Evolutionary conservation across 2,329 filamentous ascomycete genomes (phyloP), one percentile per base, ranked within the genome.

Genomic region (Penicillium sclerotigenum): DNA sequence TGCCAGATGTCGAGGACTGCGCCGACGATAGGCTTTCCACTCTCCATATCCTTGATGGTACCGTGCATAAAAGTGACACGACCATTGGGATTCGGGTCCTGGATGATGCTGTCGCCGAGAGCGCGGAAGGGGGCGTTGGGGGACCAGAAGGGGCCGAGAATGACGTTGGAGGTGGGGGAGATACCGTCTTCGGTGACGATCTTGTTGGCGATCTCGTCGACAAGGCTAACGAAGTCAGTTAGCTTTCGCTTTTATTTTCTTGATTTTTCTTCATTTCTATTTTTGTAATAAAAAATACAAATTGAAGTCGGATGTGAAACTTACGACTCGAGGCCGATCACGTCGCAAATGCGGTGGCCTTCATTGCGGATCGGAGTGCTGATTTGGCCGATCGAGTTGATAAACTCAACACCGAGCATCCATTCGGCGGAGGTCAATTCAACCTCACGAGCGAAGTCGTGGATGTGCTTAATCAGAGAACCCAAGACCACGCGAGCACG

Each of bases 1-100:
- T 91, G 86, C 88, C 88, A 91, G 78, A 90, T 87, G 70, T 91
- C 88, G 66, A 91, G 84, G 61, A 89, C 85, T 64, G 87, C 87
- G 66, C 80, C 78, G 52, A 80, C 81, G 66, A 91, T 86, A 59
- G 84, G 84, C 75, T 83, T 81, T 68, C 84, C 83, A 56, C 86
- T 88, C 60, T 83, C 77, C 63, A 87, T 77, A 68, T 89, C 85
- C 47, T 74, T 80, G 68, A 91, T 81, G 45, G 80, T 77, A 64
- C 88, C 88, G 78, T 90, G 86, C 84, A 91, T 88, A 64, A 81
- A 80, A 50, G 82, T 82, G 50, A 84, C 76, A 59, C 83, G 78
- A 46, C 86, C 87, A 47, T 83, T 76, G 47, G 67, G 64, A 54
- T 83, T 79, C 58, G 80, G 72, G 71, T 87, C 75, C 70, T 87